Conservation (phyloP, 805 yeast genomes). For the Sugiyamaella qingdaonensis region DNA sequence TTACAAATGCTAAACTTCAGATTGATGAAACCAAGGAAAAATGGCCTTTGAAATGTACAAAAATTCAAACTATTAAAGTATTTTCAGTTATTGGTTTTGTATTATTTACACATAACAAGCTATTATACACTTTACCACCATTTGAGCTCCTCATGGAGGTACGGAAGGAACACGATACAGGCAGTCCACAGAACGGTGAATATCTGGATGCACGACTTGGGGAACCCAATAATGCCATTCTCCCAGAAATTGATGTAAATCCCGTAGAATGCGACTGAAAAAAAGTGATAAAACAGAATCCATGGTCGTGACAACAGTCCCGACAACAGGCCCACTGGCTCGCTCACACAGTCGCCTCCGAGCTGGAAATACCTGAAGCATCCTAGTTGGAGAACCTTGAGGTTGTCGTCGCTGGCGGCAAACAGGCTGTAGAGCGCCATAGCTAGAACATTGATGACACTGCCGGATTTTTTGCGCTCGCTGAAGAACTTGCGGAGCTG, state of each 20-base stretch:
- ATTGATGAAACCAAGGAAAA: too few relatives aligned
- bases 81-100: too few relatives aligned
- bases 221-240: conserved; percentile 63
- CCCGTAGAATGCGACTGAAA: conserved; percentile 83
- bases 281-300: conserved; percentile 76
- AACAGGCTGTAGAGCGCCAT: conserved; percentile 86
- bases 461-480: conserved; percentile 71
- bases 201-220: conserved; percentile 66
- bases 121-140: conserved; percentile 12
- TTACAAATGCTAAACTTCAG: too few relatives aligned
- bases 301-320: conserved; percentile 78
- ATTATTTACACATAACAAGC: background rate
- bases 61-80: too few relatives aligned
- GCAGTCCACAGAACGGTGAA: conserved; percentile 70
- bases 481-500: conserved; percentile 65
- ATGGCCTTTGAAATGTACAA: too few relatives aligned
- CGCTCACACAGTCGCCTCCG: conserved; percentile 75
- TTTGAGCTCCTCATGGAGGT: conserved; percentile 40
- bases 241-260: conserved; percentile 62
- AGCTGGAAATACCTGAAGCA: conserved; percentile 80
- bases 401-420: conserved; percentile 68
- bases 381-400: conserved; percentile 73
- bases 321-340: conserved; percentile 78
- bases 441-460: conserved; percentile 85
- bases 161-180: conserved; percentile 73